Evolutionary conservation across 2,329 filamentous ascomycete species (phyloP), one percentile per base, ranked within the genome.

Genomic region (Apiospora aurea): DNA sequence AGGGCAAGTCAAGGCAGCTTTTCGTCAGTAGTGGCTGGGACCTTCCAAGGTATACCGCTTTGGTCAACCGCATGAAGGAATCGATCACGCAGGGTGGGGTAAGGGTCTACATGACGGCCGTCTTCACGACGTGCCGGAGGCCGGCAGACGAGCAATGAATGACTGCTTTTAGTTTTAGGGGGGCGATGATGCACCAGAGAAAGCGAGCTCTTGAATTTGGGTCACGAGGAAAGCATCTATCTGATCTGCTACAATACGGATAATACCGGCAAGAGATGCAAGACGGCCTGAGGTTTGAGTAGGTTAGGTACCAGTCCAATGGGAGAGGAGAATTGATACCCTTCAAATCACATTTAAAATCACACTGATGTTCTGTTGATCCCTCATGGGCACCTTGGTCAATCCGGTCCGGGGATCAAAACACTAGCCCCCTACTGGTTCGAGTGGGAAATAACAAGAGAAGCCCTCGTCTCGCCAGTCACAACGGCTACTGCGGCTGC

Each of bases 11-110:
- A 5, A 46, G 47, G 67, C 44, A 69, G 21, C 67, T 69, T 7
- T 69, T 69, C 44, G 44, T 69, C 13, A 69, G 67, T 14, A 49
- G 67, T 21, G 67, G 67, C 11, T 69, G 67, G 67, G 67, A 69
- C 24, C 18, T 49, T 10, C 26, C 44, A n/a, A 69, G 34, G 16
- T 69, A 47, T 16, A 69, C 24, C 2, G 44, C 26, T 18, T 18
- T 69, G 11, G 34, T 69, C 16, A 49, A 49, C 34, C 16, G 47
- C 26, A 38, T 69, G 26, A 69, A 34, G 26, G 67, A 46, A 18
- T 46, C 44, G 10, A 69, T 49, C 2, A 34, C 18, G 14, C 26
- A 8, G 2, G 44, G 44, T 16, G 34, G 34, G 21, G 34, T 49
- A 7, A 69, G 47, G 34, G 47, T 49, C 4, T 69, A 69, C 67